Base-by-base conservation (phyloP, 1,139 yeast genomes). In the Pneumocystis murina region DNA sequence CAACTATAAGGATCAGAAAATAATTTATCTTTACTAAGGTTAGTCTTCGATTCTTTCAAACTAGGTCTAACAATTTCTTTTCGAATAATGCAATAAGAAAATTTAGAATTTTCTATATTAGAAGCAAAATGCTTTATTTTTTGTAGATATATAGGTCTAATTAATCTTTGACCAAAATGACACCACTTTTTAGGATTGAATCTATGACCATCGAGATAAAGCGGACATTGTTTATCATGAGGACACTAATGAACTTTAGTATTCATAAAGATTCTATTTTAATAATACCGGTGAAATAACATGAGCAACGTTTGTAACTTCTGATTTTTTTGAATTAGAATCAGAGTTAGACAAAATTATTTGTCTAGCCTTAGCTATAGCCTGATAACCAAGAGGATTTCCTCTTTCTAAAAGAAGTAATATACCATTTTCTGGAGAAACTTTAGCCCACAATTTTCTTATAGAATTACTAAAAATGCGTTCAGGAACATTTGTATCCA, bases 311-410 rank as follows among this genome's bases (percentile, higher is more conserved):
- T 55, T 58, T 3, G 38, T 39, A 10, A n/a, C 63, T 28, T 58
- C 43, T 17, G 33, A 24, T 5, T 24, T 48, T 24, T 38, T 40
- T 40, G 59, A 59, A 20, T 64, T 43, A 24, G 8, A 28, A 28
- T 83, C 80, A 70, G 88, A 95, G 0, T 97, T 96, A 68, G 97
- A 81, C 30, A 92, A 77, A 83, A 90, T 83, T 10, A 88, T 74
- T 73, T 92, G 96, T 70, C 98, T 80, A 0, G 97, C 97, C 64
- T 96, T 79, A 0, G 96, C 95, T 66, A 90, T 80, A 5, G 84
- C 80, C 74, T 92, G 97, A 71, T 89, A 89, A 0, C 97, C 97
- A 48, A 84, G 74, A 0, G 97, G 88, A 65, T 87, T 88, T 1
- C 98, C 98, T 68, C 97, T 79, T 75, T 92, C 97, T 2, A 91